Evolutionary conservation across 441 rosid genomes (phyloP).

Genomic region (Adansonia grandidieri): DNA sequence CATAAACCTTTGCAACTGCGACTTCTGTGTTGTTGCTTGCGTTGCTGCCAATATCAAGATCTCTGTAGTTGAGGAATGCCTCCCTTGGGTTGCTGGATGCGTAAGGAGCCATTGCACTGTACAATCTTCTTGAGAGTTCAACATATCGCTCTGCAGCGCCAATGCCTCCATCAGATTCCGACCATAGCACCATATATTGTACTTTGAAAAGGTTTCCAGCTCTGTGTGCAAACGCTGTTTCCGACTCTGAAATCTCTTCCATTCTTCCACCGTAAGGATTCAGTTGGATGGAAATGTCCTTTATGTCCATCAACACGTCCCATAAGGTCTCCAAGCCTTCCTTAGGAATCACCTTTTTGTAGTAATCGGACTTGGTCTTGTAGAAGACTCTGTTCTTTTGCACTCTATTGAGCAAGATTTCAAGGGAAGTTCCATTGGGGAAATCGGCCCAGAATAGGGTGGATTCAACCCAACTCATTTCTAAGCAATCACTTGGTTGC

Average conservation of each 20-base stretch:
- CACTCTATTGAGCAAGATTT: conserved; percentile 26
- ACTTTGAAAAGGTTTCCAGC: conserved; percentile 44
- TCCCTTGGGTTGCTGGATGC: conserved; percentile 36
- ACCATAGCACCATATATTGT: conserved; percentile 39
- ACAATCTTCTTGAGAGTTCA: conserved; percentile 32
- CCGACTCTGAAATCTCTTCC: conserved; percentile 42
- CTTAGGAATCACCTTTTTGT: conserved; percentile 39
- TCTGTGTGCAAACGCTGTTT: conserved; percentile 46
- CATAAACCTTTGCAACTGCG: background rate
- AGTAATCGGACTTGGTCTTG: conserved; percentile 47
- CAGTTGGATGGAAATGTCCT: conserved; percentile 32
- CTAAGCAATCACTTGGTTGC: conserved; percentile 34
- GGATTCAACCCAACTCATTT: conserved; percentile 47
- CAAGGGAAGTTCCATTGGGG: conserved; percentile 28
- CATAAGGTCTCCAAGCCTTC: conserved; percentile 35
- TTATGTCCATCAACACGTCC: conserved; percentile 39
- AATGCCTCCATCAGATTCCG: conserved; percentile 25
- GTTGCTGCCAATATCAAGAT: conserved; percentile 20
- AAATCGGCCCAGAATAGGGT: conserved; percentile 33
- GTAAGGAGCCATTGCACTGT: conserved; percentile 37
- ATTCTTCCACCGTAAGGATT: conserved; percentile 53
- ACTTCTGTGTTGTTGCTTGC: background rate
- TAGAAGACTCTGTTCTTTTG: conserved; percentile 19
- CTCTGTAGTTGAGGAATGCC: conserved; percentile 20
- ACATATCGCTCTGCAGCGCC: conserved; percentile 27